phyloP scores from a whole-genome alignment of 1,284 basidiomycete genomes.

The Thelephora terrestris region DNA sequence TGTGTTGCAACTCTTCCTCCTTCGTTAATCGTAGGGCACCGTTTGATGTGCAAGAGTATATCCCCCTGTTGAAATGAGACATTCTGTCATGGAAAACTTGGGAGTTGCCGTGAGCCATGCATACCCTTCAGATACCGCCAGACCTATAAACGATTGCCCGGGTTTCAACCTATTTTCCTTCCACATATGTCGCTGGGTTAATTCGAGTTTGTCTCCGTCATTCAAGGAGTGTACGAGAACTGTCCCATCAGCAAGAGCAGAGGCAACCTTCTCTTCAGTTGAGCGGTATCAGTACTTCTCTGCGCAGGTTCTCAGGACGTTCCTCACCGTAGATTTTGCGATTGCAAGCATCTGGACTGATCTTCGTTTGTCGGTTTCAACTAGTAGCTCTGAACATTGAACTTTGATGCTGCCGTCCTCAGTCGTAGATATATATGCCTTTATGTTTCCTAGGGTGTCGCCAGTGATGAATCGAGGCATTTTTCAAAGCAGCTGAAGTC shows the following conservation, averaged over 20 bases:
- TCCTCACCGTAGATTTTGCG: neutral
- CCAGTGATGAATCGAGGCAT: constrained; percentile 64
- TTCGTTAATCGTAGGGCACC: constrained; percentile 50
- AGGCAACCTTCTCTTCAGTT: constrained; percentile 42
- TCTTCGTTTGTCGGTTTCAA: constrained; percentile 26
- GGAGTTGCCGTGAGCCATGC: constrained; percentile 7
- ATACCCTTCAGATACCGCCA: constrained; percentile 38
- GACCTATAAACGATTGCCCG: constrained; percentile 49
- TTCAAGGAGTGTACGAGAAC: constrained; percentile 32
- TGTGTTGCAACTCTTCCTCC: constrained; percentile 18
- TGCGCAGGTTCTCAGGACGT: neutral
- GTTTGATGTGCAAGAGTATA: constrained; percentile 62
- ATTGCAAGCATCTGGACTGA: constrained; percentile 32
- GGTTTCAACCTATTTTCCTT: constrained; percentile 47
- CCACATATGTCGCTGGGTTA: constrained; percentile 36
- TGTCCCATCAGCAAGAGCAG: constrained; percentile 51
- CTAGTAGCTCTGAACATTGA: constrained; percentile 23
- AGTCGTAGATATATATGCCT: constrained; percentile 32
- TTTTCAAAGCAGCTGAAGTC: constrained; percentile 1
- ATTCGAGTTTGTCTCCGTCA: constrained; percentile 29
- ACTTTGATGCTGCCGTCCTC: constrained; percentile 16
- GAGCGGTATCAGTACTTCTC: too few relatives aligned
- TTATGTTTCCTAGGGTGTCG: constrained; percentile 67
- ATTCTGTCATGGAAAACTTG: neutral
- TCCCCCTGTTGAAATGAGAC: constrained; percentile 25